phyloP scores from a whole-genome alignment of 257 asterid genomes.

The Ballota nigra region DNA sequence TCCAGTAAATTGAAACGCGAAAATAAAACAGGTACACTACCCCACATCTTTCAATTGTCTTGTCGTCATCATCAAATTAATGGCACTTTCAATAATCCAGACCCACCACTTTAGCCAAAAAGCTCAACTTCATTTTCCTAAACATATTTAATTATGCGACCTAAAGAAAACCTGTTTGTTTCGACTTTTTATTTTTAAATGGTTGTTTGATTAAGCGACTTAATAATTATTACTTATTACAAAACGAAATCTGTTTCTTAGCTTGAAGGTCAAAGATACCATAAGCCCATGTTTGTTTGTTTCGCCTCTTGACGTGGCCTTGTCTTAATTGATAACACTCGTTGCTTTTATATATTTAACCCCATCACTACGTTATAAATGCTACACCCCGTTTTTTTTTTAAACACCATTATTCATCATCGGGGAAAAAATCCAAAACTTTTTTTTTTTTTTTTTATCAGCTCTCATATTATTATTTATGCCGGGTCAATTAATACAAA shows the following conservation, averaged over 20 bases:
- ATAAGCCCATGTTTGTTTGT: background rate
- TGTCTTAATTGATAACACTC: background rate
- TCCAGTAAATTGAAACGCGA: too few relatives aligned
- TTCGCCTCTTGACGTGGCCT: background rate
- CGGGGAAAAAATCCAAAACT: too few relatives aligned
- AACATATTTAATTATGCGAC: background rate
- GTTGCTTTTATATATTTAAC: background rate
- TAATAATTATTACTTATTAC: background rate
- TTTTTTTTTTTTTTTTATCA: too few relatives aligned
- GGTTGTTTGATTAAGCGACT: background rate
- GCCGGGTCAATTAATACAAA: too few relatives aligned
- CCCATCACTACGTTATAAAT: background rate
- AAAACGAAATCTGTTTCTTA: background rate
- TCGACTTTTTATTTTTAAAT: background rate
- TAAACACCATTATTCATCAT: too few relatives aligned
- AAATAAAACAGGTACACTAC: too few relatives aligned
- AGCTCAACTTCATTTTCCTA: background rate
- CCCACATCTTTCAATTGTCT: background rate
- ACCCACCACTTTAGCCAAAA: constrained; percentile 12
- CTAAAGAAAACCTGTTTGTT: background rate
- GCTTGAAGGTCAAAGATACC: background rate
- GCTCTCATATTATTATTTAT: too few relatives aligned
- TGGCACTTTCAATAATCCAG: background rate
- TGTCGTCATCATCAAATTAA: background rate
- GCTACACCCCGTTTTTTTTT: too few relatives aligned